Conservation (phyloP, 140 eudicot species). For the Cichorium intybus region DNA sequence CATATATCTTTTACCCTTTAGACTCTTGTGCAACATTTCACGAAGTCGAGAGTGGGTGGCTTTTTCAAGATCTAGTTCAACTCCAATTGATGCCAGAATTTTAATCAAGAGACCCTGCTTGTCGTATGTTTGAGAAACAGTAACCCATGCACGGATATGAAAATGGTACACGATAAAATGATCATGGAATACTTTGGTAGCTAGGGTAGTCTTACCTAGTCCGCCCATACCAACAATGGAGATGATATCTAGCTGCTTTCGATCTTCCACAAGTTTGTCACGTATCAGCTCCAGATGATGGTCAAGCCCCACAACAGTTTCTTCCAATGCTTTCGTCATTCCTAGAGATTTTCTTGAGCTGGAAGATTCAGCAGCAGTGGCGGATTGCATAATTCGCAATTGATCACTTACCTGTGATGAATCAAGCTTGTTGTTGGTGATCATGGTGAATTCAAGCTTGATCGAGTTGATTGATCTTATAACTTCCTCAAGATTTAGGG, state of each 20-base stretch:
- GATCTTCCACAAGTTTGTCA: neutral
- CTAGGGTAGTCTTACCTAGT: constrained; percentile 2
- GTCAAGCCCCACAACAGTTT: neutral
- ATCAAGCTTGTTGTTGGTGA: no score
- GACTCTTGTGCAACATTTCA: neutral
- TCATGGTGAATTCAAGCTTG: no score
- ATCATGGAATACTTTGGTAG: neutral
- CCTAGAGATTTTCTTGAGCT: neutral
- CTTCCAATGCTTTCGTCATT: neutral
- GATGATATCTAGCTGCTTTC: no score
- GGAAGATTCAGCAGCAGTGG: neutral
- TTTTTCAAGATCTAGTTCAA: neutral
- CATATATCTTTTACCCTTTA: constrained; percentile 26
- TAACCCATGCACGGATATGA: constrained; percentile 11
- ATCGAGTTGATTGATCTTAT: no score
- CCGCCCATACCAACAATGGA: neutral
- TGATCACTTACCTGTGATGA: no score
- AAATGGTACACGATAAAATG: no score
- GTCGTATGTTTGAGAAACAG: constrained; percentile 14
- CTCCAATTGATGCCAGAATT: neutral
- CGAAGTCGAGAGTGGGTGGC: neutral
- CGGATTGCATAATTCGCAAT: neutral
- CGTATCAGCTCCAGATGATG: neutral
- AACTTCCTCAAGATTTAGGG: no score
- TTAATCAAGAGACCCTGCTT: neutral